Evolutionary conservation across 495 filamentous ascomycete genomes (phyloP).

Genomic region (Cladorrhinum samala): DNA sequence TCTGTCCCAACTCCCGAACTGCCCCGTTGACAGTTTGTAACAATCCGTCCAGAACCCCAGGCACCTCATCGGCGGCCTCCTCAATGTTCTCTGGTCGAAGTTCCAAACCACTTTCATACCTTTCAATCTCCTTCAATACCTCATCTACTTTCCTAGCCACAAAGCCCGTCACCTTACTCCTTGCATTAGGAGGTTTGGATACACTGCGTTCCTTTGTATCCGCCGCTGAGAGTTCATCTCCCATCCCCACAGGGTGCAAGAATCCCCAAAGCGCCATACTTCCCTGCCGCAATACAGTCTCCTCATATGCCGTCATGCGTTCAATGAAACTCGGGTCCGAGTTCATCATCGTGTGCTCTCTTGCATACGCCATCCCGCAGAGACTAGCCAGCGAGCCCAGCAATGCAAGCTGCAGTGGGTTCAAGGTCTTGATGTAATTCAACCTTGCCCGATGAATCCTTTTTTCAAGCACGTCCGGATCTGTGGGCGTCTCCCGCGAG

Average conservation of each 20-base stretch:
- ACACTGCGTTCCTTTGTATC: background rate
- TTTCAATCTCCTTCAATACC: background rate
- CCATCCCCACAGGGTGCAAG: background rate
- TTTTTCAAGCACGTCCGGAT: background rate
- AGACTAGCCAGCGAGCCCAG: slow-evolving; percentile 13
- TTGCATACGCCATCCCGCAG: slow-evolving; percentile 8
- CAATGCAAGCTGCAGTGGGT: slow-evolving; percentile 17
- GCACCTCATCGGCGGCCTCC: background rate
- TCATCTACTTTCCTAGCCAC: background rate
- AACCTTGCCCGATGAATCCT: slow-evolving; percentile 11
- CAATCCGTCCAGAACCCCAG: background rate
- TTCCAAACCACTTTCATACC: background rate
- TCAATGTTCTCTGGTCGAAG: background rate
- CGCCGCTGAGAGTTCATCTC: background rate
- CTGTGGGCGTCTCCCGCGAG: background rate
- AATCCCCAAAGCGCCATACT: slow-evolving; percentile 14
- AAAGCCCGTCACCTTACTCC: background rate
- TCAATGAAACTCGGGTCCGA: slow-evolving; percentile 2
- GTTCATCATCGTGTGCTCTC: background rate
- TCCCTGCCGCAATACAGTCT: slow-evolving; percentile 15
- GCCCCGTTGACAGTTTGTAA: background rate
- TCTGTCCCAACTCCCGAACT: background rate
- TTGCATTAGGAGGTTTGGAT: background rate
- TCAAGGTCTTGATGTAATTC: slow-evolving; percentile 14
- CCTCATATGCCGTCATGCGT: slow-evolving; percentile 13